Base-by-base conservation (phyloP, 2,329 filamentous ascomycete genomes). In the Aureobasidium namibiae region DNA sequence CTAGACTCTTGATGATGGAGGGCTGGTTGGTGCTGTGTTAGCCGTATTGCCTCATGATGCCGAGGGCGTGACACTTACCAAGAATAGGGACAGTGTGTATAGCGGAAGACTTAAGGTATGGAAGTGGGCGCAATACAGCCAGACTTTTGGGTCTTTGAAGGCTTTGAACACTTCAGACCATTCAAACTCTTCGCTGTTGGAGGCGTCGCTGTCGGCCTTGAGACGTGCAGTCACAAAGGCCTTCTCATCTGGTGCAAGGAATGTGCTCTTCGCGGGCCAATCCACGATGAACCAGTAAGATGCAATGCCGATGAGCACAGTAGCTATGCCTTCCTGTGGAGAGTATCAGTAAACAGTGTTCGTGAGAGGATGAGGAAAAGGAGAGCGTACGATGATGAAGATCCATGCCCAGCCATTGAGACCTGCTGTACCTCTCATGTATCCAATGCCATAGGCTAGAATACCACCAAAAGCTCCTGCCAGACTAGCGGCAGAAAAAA, bases 391-490 rank as follows among this genome's bases (percentile, higher is more conserved):
- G 3, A 90, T 74, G 61, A 91, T 87, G 69, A 92, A 92, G 54
- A 92, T 90, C 88, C 87, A 91, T 1, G 82, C 78, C 89, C 89
- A 92, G 1, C 86, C 87, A 1, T 75, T 68, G 36, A 78, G 79
- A 0, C 82, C 83, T 24, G 76, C 83, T 2, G 84, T 68, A n/a
- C 79, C 80, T 58, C 75, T 66, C 79, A 85, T 83, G 64, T 80
- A 75, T 2, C 76, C 70, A 57, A 85, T 83, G 10, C 76, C 62
- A 60, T 67, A 72, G 2, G 71, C 70, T 10, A 72, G 62, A 36
- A 72, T 69, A 8, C 71, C 71, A 34, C 69, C 69, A 62, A 72
- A 73, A 16, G 71, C 71, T 1, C 70, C 70, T 16, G 71, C 70
- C 34, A 72, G 53, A 24, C 65, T 65, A 8, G 69, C 71, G 36